Conservation (phyloP, 2,329 filamentous ascomycete species). For the Pyricularia grisea region DNA sequence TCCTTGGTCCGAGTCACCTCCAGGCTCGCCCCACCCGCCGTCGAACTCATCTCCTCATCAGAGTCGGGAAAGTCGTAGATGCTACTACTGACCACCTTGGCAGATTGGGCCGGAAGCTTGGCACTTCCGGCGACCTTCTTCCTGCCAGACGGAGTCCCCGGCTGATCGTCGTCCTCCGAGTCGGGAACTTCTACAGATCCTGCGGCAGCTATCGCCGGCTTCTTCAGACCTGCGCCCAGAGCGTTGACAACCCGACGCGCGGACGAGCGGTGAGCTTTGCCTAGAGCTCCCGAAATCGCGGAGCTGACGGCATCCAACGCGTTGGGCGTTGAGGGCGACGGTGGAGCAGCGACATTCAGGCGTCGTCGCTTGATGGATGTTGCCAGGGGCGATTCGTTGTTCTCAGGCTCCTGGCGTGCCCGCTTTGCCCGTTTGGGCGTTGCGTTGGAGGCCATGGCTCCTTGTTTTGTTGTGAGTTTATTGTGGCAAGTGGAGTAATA, state of each 20-base stretch:
- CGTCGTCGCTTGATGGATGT: conserved; percentile 11
- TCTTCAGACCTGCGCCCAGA: background rate
- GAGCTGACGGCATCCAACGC: conserved; percentile 12
- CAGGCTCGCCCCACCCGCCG: background rate
- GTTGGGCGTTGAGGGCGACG: conserved; percentile 13
- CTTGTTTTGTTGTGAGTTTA: background rate
- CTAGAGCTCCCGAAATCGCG: conserved; percentile 10
- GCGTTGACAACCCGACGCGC: background rate
- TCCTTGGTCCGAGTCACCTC: conserved; percentile 6
- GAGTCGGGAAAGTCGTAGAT: conserved; percentile 12
- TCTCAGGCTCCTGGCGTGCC: background rate
- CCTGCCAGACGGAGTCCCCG: background rate
- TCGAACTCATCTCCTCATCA: conserved; percentile 8
- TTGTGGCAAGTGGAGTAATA: background rate
- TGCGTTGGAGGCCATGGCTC: background rate
- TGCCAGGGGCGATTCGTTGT: background rate
- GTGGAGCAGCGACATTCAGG: conserved; percentile 4
- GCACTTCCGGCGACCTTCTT: background rate
- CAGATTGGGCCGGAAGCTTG: background rate
- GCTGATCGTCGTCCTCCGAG: conserved; percentile 13
- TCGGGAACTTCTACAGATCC: conserved; percentile 14
- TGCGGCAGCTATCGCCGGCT: background rate
- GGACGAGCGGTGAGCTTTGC: background rate
- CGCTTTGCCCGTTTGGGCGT: background rate
- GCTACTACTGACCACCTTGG: background rate